Evolutionary conservation across 129 eudicot species (phyloP), one percentile per base, ranked within the genome.

Genomic region (Silybum marianum): DNA sequence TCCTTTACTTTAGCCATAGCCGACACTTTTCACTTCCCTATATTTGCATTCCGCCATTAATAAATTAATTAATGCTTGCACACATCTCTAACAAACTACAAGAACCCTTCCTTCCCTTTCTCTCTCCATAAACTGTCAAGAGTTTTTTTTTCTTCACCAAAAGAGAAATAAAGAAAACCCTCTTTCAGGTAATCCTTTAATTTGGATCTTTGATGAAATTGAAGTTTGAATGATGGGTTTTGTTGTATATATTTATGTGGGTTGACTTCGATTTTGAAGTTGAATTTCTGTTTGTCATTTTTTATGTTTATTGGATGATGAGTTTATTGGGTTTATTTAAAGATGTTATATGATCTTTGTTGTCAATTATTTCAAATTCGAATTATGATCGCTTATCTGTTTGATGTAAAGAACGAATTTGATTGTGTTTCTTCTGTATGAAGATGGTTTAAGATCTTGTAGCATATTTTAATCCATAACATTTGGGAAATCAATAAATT

Each of bases 1-100:
- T 65, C 72, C 73, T 36, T 71, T 74, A 77, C 81, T 81, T 86
- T 86, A 77, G 71, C 84, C 46, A 80, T 48, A 42, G 93, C 91
- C 91, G 95, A 87, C 95, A 89, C 91, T 87, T 91, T 85, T 88
- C 92, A 85, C 83, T 83, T 91, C 92, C 90, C 90, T 63, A 85
- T 84, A 71, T 81, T 74, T 63, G 19, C 67, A 62, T 72, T n/a
- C 51, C 60, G 73, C 72, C 68, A 39, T 69, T 79, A 58, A 66
- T 22, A 51, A 68, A 7, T 58, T 44, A n/a, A 21, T 63, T 74
- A 66, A 74, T 81, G 75, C 36, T 51, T 77, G n/a, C 82, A 71
- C 82, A 77, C 82, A 83, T 71, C 78, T 83, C 67, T 70, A 70
- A 70, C 78, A 62, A 38, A 42, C 11, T 78, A 38, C 71, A 77